phyloP scores from a whole-genome alignment of 768 basidiomycete genomes.

The Tricholomella constricta region DNA sequence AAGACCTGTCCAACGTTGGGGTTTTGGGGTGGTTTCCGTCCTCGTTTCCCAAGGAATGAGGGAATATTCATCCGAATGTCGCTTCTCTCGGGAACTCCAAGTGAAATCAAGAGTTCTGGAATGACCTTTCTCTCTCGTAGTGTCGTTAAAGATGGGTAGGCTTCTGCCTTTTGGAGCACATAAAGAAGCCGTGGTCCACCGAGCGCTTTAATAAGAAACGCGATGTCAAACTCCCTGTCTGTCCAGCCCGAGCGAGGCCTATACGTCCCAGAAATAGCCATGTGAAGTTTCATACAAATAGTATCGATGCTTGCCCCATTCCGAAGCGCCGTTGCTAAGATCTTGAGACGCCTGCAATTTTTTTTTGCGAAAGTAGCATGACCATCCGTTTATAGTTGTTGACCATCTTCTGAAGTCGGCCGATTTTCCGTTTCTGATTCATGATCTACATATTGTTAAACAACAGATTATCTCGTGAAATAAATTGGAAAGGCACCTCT shows the following conservation, averaged over 20 bases:
- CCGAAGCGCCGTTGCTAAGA: conserved; percentile 7
- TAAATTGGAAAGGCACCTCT: too few relatives aligned
- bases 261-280: conserved; percentile 5
- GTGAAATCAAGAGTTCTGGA: conserved; percentile 13
- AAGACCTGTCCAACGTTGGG: conserved; percentile 18
- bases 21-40: conserved; percentile 1
- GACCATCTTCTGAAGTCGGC: too few relatives aligned
- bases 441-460: too few relatives aligned
- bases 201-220: conserved; percentile 27
- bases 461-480: too few relatives aligned
- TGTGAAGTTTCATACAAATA: background rate
- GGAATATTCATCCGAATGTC: background rate
- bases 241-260: conserved; percentile 15
- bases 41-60: background rate
- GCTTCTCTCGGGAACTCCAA: background rate
- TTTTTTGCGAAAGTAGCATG: conserved; percentile 8
- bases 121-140: conserved; percentile 9
- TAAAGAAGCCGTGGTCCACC: conserved; percentile 28
- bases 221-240: conserved; percentile 24
- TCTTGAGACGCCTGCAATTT: conserved; percentile 9
- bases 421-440: background rate
- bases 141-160: conserved; percentile 22
- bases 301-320: background rate
- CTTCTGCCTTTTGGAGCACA: conserved; percentile 23
- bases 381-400: background rate